Conservation (phyloP, 495 filamentous ascomycete genomes). For the Penicillium cataractarum region DNA sequence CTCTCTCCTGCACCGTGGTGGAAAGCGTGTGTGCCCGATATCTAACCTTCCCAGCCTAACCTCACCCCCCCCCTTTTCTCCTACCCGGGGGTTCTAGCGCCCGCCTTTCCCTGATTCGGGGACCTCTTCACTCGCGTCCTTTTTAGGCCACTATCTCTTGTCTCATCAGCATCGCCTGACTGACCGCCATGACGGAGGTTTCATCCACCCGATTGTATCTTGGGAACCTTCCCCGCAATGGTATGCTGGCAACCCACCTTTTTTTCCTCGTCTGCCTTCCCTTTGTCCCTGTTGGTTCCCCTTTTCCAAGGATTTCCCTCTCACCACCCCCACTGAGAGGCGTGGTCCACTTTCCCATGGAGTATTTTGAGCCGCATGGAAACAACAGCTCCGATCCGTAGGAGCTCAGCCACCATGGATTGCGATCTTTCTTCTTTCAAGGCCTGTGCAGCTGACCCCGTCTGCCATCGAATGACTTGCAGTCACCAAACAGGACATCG, state of each 20-base stretch:
- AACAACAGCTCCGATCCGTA: background rate
- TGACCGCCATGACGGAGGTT: constrained; percentile 62
- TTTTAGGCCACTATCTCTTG: constrained; percentile 21
- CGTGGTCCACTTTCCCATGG: constrained; percentile 13
- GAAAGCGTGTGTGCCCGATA: constrained; percentile 11
- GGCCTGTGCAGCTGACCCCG: constrained; percentile 22
- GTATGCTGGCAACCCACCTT: constrained; percentile 63
- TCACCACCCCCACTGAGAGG: constrained; percentile 11
- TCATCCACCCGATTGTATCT: constrained; percentile 94
- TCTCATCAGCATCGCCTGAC: constrained; percentile 5
- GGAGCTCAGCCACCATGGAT: constrained; percentile 1
- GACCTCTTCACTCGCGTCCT: background rate
- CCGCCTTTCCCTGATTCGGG: constrained; percentile 20
- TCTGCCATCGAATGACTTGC: constrained; percentile 31
- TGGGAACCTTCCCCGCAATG: constrained; percentile 94
- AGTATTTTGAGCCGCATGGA: constrained; percentile 6
- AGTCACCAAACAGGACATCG: constrained; percentile 97
- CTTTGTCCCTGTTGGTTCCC: constrained; percentile 26
- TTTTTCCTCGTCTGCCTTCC: constrained; percentile 21
- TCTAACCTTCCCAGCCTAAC: constrained; percentile 10
- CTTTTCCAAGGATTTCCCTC: constrained; percentile 14
- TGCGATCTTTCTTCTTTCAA: constrained; percentile 5
- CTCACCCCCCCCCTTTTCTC: constrained; percentile 3
- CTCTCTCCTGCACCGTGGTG: constrained; percentile 16
- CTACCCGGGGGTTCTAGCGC: background rate